A percentile compares a stretch with the other conserved stretches of the same genome.
Conservation (phyloP, 257 asterid species). For the Lithospermum erythrorhizon region DNA sequence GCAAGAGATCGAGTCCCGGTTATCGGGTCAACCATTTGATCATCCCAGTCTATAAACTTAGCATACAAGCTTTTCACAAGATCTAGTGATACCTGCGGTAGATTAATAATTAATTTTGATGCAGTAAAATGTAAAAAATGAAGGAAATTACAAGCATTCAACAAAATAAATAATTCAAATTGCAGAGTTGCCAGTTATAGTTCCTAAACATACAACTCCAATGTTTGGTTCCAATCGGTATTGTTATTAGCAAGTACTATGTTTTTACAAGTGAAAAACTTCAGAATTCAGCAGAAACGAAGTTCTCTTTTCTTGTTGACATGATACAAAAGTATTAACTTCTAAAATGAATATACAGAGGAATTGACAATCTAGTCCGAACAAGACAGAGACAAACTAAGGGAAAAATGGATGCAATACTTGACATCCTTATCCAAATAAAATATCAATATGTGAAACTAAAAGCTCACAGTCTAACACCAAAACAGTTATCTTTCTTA, state of each 20-base stretch:
- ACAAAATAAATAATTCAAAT: neutral
- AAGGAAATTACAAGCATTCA: neutral
- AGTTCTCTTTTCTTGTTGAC: neutral
- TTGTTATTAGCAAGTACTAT: neutral
- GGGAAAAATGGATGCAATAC: too few relatives aligned
- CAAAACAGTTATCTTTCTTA: too few relatives aligned
- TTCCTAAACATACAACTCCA: neutral
- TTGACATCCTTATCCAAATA: too few relatives aligned
- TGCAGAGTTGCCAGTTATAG: neutral
- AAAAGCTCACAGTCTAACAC: too few relatives aligned
- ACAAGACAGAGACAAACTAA: too few relatives aligned
- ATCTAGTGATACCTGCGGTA: conserved; percentile 76
- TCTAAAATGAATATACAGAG: neutral
- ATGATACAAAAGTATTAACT: neutral
- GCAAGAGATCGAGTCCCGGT: conserved; percentile 73
- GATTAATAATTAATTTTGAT: neutral
- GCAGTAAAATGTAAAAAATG: neutral
- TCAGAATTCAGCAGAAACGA: neutral
- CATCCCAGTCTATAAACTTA: conserved; percentile 96
- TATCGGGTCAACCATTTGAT: conserved; percentile 82
- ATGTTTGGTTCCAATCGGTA: neutral
- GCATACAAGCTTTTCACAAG: conserved; percentile 94
- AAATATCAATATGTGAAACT: too few relatives aligned
- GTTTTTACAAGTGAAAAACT: neutral
- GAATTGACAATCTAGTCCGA: neutral